These are phyloP conservation scores for Karstenula rhodostoma DNA, from an alignment of 2,329 filamentous ascomycete species.

Conservation along the genomic window DNA sequence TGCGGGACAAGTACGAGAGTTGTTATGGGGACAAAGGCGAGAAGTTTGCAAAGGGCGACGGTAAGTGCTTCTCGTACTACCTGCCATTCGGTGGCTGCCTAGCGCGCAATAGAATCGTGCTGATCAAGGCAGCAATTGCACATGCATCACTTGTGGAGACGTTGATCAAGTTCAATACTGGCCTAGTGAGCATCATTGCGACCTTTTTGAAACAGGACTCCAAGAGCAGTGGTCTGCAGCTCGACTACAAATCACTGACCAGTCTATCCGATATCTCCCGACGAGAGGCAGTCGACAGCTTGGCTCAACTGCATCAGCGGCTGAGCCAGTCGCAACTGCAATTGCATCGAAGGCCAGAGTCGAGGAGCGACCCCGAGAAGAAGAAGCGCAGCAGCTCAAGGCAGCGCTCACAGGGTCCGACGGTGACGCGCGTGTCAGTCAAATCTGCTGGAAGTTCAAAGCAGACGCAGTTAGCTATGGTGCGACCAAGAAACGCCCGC, in stretches of 20 bases:
- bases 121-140: slow-evolving; percentile 49
- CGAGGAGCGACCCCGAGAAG: slow-evolving; percentile 29
- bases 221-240: slow-evolving; percentile 38
- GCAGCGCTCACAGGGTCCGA: slow-evolving; percentile 34
- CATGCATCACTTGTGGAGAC: slow-evolving; percentile 57
- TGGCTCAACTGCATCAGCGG: slow-evolving; percentile 52
- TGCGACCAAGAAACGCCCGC: slow-evolving; percentile 42
- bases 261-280: slow-evolving; percentile 55
- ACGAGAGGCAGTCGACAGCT: slow-evolving; percentile 53
- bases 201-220: slow-evolving; percentile 52
- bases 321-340: slow-evolving; percentile 48
- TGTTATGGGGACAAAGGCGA: slow-evolving; percentile 49
- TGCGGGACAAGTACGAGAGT: slow-evolving; percentile 53
- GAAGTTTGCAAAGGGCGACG: slow-evolving; percentile 54
- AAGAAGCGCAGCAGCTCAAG: slow-evolving; percentile 32
- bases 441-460: slow-evolving; percentile 32
- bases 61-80: slow-evolving; percentile 38
- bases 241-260: slow-evolving; percentile 57
- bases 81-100: neutral
- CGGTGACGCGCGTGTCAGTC: slow-evolving; percentile 41
- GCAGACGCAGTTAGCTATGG: slow-evolving; percentile 48
- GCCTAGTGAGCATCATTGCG: slow-evolving; percentile 56
- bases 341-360: slow-evolving; percentile 31
- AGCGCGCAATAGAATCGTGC: neutral
- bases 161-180: slow-evolving; percentile 56